A percentile compares a stretch with the other conserved stretches of the same genome.
Evolutionary conservation across 108 stramenopile species (phyloP).

Genomic region (Skeletonema menzelii): DNA sequence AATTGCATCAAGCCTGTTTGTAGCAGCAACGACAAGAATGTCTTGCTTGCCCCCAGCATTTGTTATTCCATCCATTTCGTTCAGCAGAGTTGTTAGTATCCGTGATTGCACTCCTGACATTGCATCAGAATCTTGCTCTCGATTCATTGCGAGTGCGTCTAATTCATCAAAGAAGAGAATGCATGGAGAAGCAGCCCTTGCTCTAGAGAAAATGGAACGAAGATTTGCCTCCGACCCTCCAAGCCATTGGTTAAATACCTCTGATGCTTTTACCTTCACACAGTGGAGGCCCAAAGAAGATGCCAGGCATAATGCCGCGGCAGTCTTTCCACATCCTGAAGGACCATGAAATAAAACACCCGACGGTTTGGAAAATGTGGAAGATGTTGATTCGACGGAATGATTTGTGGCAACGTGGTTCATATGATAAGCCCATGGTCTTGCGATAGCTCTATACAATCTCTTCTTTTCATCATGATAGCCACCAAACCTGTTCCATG

Average conservation of each 20-base stretch:
- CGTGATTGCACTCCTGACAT: constrained; percentile 58
- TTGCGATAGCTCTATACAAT: constrained; percentile 68
- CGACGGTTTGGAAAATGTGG: constrained; percentile 57
- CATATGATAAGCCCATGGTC: constrained; percentile 70
- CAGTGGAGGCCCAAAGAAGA: constrained; percentile 68
- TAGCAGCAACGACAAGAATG: constrained; percentile 65
- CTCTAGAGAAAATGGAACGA: constrained; percentile 83
- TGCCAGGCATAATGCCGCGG: constrained; percentile 73
- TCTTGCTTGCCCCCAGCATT: constrained; percentile 54
- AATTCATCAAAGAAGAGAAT: constrained; percentile 97
- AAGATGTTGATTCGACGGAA: constrained; percentile 12
- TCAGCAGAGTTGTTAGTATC: constrained; percentile 76
- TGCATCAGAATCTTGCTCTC: constrained; percentile 76
- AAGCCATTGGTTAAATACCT: constrained; percentile 95
- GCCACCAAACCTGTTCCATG: constrained; percentile 62
- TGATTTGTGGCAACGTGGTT: constrained; percentile 3
- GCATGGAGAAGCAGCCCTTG: constrained; percentile 89
- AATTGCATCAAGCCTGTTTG: constrained; percentile 66
- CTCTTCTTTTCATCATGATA: constrained; percentile 61
- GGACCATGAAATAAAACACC: constrained; percentile 84
- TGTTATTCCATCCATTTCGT: constrained; percentile 83
- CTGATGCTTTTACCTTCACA: constrained; percentile 74
- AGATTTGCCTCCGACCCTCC: constrained; percentile 95
- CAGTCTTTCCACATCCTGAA: constrained; percentile 75
- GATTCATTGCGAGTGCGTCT: constrained; percentile 91